Base-by-base conservation (phyloP, 225 moss, liverwort and hornwort species). In the Thuidium tamariscinum region DNA sequence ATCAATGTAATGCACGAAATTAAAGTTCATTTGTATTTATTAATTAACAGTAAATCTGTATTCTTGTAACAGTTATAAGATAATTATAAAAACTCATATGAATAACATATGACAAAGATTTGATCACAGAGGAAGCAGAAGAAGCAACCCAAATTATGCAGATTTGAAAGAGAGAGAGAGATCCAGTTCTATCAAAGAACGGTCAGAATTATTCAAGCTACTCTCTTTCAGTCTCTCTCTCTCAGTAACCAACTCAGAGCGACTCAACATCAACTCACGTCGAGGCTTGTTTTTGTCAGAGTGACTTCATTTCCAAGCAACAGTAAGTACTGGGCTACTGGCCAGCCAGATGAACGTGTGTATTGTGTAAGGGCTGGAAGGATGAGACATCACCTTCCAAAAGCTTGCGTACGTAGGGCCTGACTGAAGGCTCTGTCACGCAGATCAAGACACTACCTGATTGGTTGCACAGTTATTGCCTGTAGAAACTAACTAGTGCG, bases 31-130 rank as follows among this genome's bases (percentile, higher is more conserved):
- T n/a, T n/a, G n/a, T n/a, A n/a, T n/a, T n/a, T n/a, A n/a, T n/a
- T n/a, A n/a, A n/a, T n/a, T n/a, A n/a, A n/a, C n/a, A n/a, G n/a
- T n/a, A n/a, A n/a, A n/a, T n/a, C n/a, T n/a, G n/a, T n/a, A n/a
- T n/a, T n/a, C n/a, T n/a, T n/a, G n/a, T n/a, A n/a, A n/a, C n/a
- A n/a, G n/a, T n/a, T n/a, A n/a, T n/a, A n/a, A n/a, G n/a, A n/a
- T n/a, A n/a, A n/a, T n/a, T n/a, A n/a, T n/a, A n/a, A n/a, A n/a
- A n/a, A n/a, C n/a, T n/a, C n/a, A n/a, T n/a, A n/a, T n/a, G 8
- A n/a, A 2, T 34, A 8, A 14, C 3, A n/a, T 3, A 21, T 8
- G n/a, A 3, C 3, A 20, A n/a, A n/a, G 5, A 52, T 2, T n/a
- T 13, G 52, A 52, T 52, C 21, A 52, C n/a, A n/a, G n/a, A n/a